Conservation (phyloP, 169 alveolate genomes). For the Babesia caballi region DNA sequence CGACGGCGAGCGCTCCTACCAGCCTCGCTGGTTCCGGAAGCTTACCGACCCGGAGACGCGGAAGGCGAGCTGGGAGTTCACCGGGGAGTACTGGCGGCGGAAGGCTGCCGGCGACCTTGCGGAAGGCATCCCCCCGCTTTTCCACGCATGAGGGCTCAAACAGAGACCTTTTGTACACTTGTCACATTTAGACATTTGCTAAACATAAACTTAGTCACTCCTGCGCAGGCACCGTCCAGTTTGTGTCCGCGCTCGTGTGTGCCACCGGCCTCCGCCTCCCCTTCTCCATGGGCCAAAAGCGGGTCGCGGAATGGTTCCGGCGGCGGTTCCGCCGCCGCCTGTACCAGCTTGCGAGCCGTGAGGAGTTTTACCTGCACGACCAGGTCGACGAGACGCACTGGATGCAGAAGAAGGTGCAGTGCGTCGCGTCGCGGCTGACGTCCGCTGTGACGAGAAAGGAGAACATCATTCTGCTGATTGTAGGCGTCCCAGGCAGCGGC, state of each 20-base stretch:
- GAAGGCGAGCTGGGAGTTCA: slow-evolving; percentile 49
- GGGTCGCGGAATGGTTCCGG: background rate
- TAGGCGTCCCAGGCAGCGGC: slow-evolving; percentile 60
- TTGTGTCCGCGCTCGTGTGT: background rate
- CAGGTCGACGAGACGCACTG: background rate
- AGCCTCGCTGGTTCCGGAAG: slow-evolving; percentile 60
- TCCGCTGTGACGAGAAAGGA: slow-evolving; percentile 10
- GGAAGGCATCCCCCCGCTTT: slow-evolving; percentile 56
- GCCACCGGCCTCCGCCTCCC: background rate
- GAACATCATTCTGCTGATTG: slow-evolving; percentile 23
- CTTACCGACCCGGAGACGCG: slow-evolving; percentile 42
- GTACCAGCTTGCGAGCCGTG: background rate
- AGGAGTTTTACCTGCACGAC: background rate
- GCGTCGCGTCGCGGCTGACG: background rate
- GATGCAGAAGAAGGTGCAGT: slow-evolving; percentile 32
- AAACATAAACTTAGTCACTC: too few species aligned
- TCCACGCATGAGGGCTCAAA: too few species aligned
- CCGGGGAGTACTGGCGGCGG: slow-evolving; percentile 54
- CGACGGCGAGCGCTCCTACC: slow-evolving; percentile 44
- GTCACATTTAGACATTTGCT: too few species aligned
- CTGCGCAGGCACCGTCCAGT: too few species aligned
- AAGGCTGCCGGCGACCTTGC: slow-evolving; percentile 59
- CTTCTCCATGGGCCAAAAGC: background rate
- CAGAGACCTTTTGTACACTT: too few species aligned
- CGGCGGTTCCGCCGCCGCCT: slow-evolving; percentile 9